Percentiles rank a stretch among this genome's conserved stretches.
These are phyloP conservation scores for Tephrocybe sp. DNA, from an alignment of 768 basidiomycete species.

Conservation along the genomic window DNA sequence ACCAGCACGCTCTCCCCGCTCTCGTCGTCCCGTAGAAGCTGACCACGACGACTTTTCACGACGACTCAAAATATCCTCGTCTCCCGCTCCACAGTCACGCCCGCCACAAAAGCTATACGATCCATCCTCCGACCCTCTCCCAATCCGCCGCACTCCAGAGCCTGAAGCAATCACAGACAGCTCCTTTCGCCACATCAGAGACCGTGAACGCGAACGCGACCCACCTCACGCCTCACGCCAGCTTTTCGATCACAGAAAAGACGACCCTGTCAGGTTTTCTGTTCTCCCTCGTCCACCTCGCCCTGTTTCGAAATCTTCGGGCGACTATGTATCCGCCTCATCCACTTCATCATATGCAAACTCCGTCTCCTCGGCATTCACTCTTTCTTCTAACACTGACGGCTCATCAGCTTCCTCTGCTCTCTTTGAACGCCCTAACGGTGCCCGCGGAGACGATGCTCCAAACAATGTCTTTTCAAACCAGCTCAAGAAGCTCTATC, in stretches of 20 bases:
- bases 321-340: constrained; percentile 71
- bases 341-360: constrained; percentile 74
- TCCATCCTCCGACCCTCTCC: constrained; percentile 67
- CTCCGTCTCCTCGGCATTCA: constrained; percentile 63
- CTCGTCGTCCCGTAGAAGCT: constrained; percentile 39
- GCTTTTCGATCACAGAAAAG: constrained; percentile 85
- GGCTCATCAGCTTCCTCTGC: constrained; percentile 72
- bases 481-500: constrained; percentile 81
- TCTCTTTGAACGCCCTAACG: constrained; percentile 55
- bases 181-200: constrained; percentile 33
- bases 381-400: constrained; percentile 75
- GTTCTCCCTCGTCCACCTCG: constrained; percentile 53
- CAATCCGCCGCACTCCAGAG: constrained; percentile 58
- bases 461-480: constrained; percentile 63
- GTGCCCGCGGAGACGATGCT: constrained; percentile 47
- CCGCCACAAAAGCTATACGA: constrained; percentile 59
- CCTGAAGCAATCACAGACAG: constrained; percentile 65
- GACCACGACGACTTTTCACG: constrained; percentile 76
- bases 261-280: constrained; percentile 87
- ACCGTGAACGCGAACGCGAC: constrained; percentile 26
- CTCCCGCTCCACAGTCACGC: constrained; percentile 35
- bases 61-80: constrained; percentile 61
- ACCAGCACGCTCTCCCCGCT: constrained; percentile 19
- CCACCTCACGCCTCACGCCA: constrained; percentile 50
- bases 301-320: constrained; percentile 59